Base-by-base conservation (phyloP, 805 yeast species). In the Wickerhamomyces strasburgensis region DNA sequence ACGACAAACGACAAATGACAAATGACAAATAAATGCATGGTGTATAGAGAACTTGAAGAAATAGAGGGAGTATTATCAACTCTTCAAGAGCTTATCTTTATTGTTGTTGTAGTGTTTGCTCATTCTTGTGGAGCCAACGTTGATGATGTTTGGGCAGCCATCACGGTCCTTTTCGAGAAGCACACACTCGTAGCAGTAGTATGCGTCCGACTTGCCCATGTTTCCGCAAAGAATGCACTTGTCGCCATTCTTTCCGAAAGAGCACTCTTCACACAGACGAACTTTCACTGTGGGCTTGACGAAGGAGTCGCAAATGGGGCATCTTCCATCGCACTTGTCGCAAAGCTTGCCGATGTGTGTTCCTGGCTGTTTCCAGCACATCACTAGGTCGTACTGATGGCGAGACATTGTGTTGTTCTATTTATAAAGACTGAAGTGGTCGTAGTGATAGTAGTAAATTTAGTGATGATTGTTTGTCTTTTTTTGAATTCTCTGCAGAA, bases 311-410 rank as follows among this genome's bases (percentile, higher is more conserved):
- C 98, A 89, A 3, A 78, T 68, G 3, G 96, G 96, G 52, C 98
- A 89, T 47, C 78, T 72, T 2, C 96, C 97, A 55, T 89, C 96
- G 57, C 98, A 89, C 56, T 73, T 84, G 23, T 75, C 78, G 52
- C 98, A 89, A 3, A 89, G 65, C 34, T 69, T 63, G 1, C 95
- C 98, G 4, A 74, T 57, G 14, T 65, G 61, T 0, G 78, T 72
- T 1, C 97, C 97, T 1, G 96, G 87, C 49, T 78, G 93, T 55
- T 82, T 84, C 72, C 84, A 65, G 55, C 98, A 89, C 65, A 81
- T 78, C 3, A 84, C 73, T 18, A 88, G 68, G 55, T 89, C 97
- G 34, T 80, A 77, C 60, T 88, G 95, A 59, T 88, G 96, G 37
- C 93, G 79, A 3, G 95, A 85, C 96, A 88, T 87, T 16, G n/a